These are phyloP conservation scores for Alnus rubra DNA, from an alignment of 306 rosid species.

Conservation along the genomic window DNA sequence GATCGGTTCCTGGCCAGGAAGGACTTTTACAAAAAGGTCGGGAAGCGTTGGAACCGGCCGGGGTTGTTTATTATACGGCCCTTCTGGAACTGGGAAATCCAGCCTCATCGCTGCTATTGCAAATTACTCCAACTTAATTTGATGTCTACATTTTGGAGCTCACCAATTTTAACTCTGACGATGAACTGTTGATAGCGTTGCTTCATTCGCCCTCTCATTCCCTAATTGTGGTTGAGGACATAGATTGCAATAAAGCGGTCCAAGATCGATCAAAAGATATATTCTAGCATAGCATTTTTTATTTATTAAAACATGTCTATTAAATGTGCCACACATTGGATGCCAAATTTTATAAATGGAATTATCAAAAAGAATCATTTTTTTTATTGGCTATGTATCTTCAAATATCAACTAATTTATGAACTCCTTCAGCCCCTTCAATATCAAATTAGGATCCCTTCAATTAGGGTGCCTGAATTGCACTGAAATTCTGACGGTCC, in stretches of 20 bases:
- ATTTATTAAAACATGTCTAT: too few species aligned
- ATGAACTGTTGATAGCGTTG: constrained; percentile 25
- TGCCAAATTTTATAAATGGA: too few species aligned
- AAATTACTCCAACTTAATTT: constrained; percentile 34
- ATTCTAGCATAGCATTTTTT: too few species aligned
- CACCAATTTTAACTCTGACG: constrained; percentile 12
- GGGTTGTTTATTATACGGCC: constrained; percentile 40
- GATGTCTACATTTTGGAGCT: constrained; percentile 51
- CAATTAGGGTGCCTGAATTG: too few species aligned
- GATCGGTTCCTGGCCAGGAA: constrained; percentile 40
- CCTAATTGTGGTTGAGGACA: constrained; percentile 45
- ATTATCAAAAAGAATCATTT: too few species aligned
- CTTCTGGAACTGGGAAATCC: constrained; percentile 51
- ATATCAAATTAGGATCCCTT: too few species aligned
- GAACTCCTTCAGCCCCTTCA: too few species aligned
- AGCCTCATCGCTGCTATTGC: constrained; percentile 47
- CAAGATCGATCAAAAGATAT: constrained; percentile 18
- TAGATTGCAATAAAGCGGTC: constrained; percentile 40
- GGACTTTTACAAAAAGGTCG: constrained; percentile 41
- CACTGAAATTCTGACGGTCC: too few species aligned
- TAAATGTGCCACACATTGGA: too few species aligned
- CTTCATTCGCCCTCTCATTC: constrained; percentile 28
- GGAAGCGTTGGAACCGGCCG: constrained; percentile 51
- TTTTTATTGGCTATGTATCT: too few species aligned
- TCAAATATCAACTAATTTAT: too few species aligned